Evolutionary conservation across 768 basidiomycete species (phyloP), one percentile per base, ranked within the genome.

Genomic region (Chlorophyllum brunneum): DNA sequence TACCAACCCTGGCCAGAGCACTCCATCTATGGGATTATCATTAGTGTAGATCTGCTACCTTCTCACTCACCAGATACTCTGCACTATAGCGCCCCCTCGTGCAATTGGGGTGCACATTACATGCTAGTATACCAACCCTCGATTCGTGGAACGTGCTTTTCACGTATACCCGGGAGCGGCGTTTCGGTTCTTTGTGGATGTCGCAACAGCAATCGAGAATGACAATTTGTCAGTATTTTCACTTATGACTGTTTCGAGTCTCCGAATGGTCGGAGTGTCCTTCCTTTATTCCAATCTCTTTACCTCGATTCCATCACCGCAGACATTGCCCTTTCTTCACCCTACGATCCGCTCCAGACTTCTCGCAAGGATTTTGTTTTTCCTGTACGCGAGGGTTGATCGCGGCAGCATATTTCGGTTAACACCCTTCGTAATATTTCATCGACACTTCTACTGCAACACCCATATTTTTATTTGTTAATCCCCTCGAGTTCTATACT

Each of bases 311-410:
- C 61, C 23, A 55, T 58, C 23, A 47, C 61, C 2, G 55, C 51
- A n/a, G 38, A 56, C 53, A 8, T 55, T 66, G 15, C 55, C 55
- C 24, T 70, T 69, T 54, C 66, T 65, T 23, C 63, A 67, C 31
- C 48, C 51, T 6, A 46, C 46, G 8, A 51, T 63, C 20, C 49
- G 53, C 30, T 65, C 63, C 37, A 64, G 9, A 54, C 67, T 27
- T 68, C 67, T 5, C 67, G 66, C 53, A 61, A 61, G 67, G 68
- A 15, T 72, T 68, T 47, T 66, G 68, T 23, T 33, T 64, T 31
- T 60, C 67, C 15, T 65, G 63, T 48, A 70, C 68, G 7, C 69
- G 69, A 54, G 67, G 68, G 38, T 57, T 68, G 10, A 48, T 67
- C 18, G 66, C 67, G 10, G 63, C 59, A n/a, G 61, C 65, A 13